A percentile compares a stretch with the other conserved stretches of the same genome.
Conservation (phyloP, 345 rosid species). For the Luvunga scandens region DNA sequence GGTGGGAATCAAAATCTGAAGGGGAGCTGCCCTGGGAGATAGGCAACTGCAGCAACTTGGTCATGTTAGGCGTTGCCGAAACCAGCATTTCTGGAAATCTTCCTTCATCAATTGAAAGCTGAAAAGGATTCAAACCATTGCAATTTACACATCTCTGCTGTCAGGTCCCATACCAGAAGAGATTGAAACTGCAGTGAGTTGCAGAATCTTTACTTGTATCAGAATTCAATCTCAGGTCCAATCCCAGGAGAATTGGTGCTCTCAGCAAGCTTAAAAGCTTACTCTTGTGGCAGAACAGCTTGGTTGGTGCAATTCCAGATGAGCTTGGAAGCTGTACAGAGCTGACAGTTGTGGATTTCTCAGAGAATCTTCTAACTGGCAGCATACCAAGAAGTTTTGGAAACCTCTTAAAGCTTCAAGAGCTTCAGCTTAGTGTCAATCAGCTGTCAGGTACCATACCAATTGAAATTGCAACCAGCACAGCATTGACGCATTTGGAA, state of each 20-base stretch:
- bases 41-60: conserved; percentile 77
- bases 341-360: conserved; percentile 69
- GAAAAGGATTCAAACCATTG: conserved; percentile 68
- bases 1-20: conserved; percentile 89
- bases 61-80: conserved; percentile 84
- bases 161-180: conserved; percentile 82
- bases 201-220: conserved; percentile 78
- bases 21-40: conserved; percentile 86
- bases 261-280: conserved; percentile 78
- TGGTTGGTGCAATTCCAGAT: conserved; percentile 74
- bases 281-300: conserved; percentile 86
- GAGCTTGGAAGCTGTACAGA: conserved; percentile 69
- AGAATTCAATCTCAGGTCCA: conserved; percentile 83
- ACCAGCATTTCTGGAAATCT: conserved; percentile 86
- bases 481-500: conserved; percentile 66
- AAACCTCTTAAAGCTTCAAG: conserved; percentile 66
- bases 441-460: conserved; percentile 79
- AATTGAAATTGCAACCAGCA: conserved; percentile 63
- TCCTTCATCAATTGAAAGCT: conserved; percentile 74
- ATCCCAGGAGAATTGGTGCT: conserved; percentile 62
- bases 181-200: conserved; percentile 79
- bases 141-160: conserved; percentile 68
- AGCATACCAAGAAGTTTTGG: conserved; percentile 81
- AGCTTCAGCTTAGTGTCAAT: conserved; percentile 88
- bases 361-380: conserved; percentile 74